Evolutionary conservation across 495 filamentous ascomycete genomes (phyloP).

Genomic region (Hypomontagnella submonticulosa): DNA sequence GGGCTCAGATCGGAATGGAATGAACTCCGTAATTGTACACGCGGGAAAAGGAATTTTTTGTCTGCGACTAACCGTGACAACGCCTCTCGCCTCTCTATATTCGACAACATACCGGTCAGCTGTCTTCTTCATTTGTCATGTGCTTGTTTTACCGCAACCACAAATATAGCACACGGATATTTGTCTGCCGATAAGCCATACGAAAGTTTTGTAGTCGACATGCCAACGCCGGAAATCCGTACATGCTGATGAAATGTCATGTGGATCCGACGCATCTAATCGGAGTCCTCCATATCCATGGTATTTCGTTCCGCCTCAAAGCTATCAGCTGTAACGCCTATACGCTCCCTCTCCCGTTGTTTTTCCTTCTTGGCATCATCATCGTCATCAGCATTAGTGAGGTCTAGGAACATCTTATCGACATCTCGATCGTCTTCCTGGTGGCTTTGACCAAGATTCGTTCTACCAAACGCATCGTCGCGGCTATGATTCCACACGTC

Average conservation of each 20-base stretch:
- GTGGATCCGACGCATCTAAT: conserved; percentile 18
- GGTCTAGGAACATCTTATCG: conserved; percentile 64
- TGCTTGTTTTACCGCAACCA: conserved; percentile 8
- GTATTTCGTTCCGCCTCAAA: conserved; percentile 53
- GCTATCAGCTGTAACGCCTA: conserved; percentile 49
- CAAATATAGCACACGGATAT: conserved; percentile 22
- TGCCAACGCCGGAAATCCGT: background rate
- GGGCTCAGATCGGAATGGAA: background rate
- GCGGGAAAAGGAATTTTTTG: conserved; percentile 13
- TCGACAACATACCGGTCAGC: conserved; percentile 7
- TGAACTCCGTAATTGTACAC: conserved; percentile 40
- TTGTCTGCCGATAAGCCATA: conserved; percentile 26
- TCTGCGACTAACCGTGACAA: conserved; percentile 24
- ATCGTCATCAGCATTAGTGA: conserved; percentile 63
- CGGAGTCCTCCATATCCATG: conserved; percentile 52
- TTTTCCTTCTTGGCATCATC: conserved; percentile 51
- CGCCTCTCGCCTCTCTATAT: conserved; percentile 32
- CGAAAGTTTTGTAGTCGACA: conserved; percentile 7
- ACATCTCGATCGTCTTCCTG: conserved; percentile 58
- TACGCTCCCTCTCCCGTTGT: conserved; percentile 37
- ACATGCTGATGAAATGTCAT: conserved; percentile 4
- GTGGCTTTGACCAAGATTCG: conserved; percentile 40
- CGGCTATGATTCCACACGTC: conserved; percentile 49
- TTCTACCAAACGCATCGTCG: conserved; percentile 39
- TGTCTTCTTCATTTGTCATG: no score